Evolutionary conservation across 2,329 filamentous ascomycete genomes (phyloP).

Genomic region (Trichocomaceae sp.): DNA sequence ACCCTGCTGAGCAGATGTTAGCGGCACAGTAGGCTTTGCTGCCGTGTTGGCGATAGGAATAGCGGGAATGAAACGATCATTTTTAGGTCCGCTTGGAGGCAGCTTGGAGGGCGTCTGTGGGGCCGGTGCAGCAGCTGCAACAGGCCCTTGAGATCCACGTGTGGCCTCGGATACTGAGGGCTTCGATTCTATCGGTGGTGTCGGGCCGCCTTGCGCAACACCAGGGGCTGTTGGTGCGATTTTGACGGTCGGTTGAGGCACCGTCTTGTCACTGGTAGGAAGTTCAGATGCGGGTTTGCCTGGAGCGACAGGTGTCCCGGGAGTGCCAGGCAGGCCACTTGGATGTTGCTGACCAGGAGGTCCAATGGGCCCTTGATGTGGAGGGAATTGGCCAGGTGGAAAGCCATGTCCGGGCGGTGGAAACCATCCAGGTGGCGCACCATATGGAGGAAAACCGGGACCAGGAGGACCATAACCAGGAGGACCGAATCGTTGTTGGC

Average conservation of each 20-base stretch:
- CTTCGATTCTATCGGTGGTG: constrained; percentile 34
- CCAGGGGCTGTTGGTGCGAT: constrained; percentile 29
- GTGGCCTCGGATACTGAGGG: constrained; percentile 33
- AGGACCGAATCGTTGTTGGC: constrained; percentile 25
- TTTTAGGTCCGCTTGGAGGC: constrained; percentile 31
- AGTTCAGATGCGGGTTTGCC: constrained; percentile 38
- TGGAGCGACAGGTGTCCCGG: constrained; percentile 21
- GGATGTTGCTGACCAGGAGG: constrained; percentile 44
- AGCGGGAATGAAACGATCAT: constrained; percentile 39
- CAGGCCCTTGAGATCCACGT: constrained; percentile 22
- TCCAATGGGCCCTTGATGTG: constrained; percentile 52
- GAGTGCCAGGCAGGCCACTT: constrained; percentile 15
- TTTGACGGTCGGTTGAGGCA: constrained; percentile 30
- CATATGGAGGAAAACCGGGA: constrained; percentile 69
- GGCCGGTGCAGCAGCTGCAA: constrained; percentile 17
- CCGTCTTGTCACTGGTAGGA: constrained; percentile 33
- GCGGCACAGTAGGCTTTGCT: constrained; percentile 27
- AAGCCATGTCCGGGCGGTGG: constrained; percentile 69
- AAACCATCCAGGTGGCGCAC: constrained; percentile 69
- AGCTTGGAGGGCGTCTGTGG: constrained; percentile 18
- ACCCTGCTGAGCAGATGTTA: constrained; percentile 21
- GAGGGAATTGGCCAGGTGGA: constrained; percentile 59
- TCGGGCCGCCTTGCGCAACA: constrained; percentile 26
- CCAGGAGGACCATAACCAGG: constrained; percentile 41
- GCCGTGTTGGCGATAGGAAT: constrained; percentile 38